Base-by-base conservation (phyloP, 306 rosid genomes). In the Coriaria nepalensis region DNA sequence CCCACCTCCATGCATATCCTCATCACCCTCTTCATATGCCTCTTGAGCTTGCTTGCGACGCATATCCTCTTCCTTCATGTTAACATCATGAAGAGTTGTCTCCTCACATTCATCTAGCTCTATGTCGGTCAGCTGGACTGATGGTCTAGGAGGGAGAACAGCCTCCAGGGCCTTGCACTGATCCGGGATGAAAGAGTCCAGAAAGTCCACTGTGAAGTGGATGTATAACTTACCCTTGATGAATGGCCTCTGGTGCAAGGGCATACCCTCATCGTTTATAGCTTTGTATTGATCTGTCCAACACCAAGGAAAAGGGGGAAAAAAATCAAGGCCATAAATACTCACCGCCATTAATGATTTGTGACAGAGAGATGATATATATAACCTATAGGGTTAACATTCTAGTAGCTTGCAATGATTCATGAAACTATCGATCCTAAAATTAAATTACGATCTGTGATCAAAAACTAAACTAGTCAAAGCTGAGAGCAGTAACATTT, bases 51-150 rank as follows among this genome's bases (percentile, higher is more conserved):
- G 86, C 67, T 71, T 90, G 71, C 95, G 74, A 54, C 95, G 83
- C 65, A 68, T 48, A 69, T 90, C 95, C 35, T 90, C 29, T 20
- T 20, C 93, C 60, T 90, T 95, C 40, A 90, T 79, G 46, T 90
- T 84, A 5, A 90, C 95, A 37, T 90, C 97, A 36, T 90, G 87
- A 38, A 90, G 82, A 6, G 97, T 84, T 2, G 97, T 90, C 67
- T 90, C 97, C 71, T 90, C 97, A 7, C 93, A 90, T 54, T 90
- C 97, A 13, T 90, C 97, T 20, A 90, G 50, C 65, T 90, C 97
- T 95, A 90, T 90, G 62, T 90, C 97, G 0, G 97, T 74, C 34
- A 90, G 78, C 69, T 77, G 90, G 2, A 55, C 58, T 0, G 84
- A 71, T 5, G 73, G 48, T 70, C 61, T 75, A 4, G 90, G 68